These are phyloP conservation scores for Phytomonas francai DNA, from an alignment of 208 protist species.

Conservation along the genomic window DNA sequence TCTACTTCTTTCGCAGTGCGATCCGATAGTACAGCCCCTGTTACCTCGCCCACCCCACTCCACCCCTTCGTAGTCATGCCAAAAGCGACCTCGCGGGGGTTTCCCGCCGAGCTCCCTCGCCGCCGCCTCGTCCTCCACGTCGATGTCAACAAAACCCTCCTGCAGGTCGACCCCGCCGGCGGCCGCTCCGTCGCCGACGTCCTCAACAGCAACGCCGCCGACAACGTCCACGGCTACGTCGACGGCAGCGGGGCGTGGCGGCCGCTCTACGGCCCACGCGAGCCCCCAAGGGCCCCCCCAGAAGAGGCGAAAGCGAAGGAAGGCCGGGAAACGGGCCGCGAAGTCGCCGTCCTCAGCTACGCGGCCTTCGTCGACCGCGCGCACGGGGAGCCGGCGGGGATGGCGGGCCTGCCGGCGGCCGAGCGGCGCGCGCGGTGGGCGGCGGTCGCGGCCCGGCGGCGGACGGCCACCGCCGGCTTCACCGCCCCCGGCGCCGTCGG, in stretches of 20 bases:
- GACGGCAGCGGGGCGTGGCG: constrained; percentile 25
- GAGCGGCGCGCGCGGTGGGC: constrained; percentile 60
- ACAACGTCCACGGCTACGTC: constrained; percentile 58
- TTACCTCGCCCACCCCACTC: not conserved
- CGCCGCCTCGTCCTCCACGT: constrained; percentile 81
- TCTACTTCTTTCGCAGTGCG: constrained; percentile 9
- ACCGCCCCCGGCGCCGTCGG: constrained; percentile 53
- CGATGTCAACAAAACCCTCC: constrained; percentile 89
- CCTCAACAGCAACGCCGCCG: constrained; percentile 80
- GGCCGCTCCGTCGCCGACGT: constrained; percentile 73
- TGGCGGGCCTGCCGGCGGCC: constrained; percentile 46
- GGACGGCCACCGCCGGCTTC: constrained; percentile 45
- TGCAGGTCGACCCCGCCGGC: constrained; percentile 73
- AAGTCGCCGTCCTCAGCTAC: constrained; percentile 32
- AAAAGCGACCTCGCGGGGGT: constrained; percentile 32
- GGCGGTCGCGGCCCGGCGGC: constrained; percentile 34
- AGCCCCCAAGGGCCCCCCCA: constrained; percentile 9
- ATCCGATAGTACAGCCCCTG: not conserved
- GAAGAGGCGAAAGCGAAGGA: not conserved
- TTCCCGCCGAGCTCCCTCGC: constrained; percentile 43
- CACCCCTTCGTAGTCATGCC: not conserved
- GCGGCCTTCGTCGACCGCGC: constrained; percentile 59
- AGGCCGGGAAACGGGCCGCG: not conserved
- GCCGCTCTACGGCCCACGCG: constrained; percentile 40
- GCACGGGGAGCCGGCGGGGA: constrained; percentile 48